Percentiles rank a stretch among this genome's conserved stretches.
Evolutionary conservation across 352 stramenopile genomes (phyloP).

Genomic region (Phytophthora boehmeriae): DNA sequence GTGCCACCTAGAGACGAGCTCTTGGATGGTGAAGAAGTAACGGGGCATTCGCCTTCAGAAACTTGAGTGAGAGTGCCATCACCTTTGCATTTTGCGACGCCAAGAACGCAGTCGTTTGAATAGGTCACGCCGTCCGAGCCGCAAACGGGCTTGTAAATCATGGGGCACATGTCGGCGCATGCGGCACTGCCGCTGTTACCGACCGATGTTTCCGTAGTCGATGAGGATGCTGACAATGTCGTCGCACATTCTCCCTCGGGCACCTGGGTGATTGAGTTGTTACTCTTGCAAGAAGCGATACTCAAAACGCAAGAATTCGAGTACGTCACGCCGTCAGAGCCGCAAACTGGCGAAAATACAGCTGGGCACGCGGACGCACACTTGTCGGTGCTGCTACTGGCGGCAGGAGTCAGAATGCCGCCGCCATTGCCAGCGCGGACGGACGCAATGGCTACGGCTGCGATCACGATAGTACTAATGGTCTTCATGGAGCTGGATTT

Average conservation of each 20-base stretch:
- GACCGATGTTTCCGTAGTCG: not conserved
- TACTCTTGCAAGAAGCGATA: slow-evolving; percentile 27
- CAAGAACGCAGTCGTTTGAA: slow-evolving; percentile 39
- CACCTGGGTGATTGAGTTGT: slow-evolving; percentile 10
- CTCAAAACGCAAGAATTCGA: slow-evolving; percentile 31
- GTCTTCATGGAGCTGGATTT: slow-evolving; percentile 1
- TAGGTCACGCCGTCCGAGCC: slow-evolving; percentile 45
- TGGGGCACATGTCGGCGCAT: slow-evolving; percentile 8
- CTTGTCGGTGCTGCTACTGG: not conserved
- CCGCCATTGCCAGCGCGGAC: not conserved
- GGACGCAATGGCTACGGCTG: not conserved
- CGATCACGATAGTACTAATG: slow-evolving; percentile 1
- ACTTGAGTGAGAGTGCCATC: slow-evolving; percentile 21
- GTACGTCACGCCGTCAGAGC: slow-evolving; percentile 36
- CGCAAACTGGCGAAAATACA: slow-evolving; percentile 27
- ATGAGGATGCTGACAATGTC: slow-evolving; percentile 1
- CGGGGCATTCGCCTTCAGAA: slow-evolving; percentile 21
- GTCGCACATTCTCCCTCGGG: slow-evolving; percentile 16
- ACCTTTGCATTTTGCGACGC: slow-evolving; percentile 35
- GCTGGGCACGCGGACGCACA: slow-evolving; percentile 9
- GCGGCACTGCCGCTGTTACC: not conserved
- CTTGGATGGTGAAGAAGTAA: not conserved
- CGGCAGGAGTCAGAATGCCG: not conserved
- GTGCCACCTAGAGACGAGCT: not conserved
- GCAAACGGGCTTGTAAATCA: slow-evolving; percentile 35